Conservation (phyloP, 2,329 filamentous ascomycete genomes). For the Xylogone sp. region DNA sequence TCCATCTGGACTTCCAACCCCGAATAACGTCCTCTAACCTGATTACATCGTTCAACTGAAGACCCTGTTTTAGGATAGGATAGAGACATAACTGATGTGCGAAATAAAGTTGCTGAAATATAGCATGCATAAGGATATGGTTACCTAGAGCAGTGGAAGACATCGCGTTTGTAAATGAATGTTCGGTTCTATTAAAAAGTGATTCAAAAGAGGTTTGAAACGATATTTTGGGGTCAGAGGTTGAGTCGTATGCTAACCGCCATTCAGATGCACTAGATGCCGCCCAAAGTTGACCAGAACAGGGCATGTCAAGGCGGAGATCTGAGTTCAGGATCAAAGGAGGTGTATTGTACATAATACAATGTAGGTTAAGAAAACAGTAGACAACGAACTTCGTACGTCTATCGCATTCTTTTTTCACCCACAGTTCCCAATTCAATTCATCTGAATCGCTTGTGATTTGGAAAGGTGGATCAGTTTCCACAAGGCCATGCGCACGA, state of each 20-base stretch:
- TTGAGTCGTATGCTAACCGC: slow-evolving; percentile 51
- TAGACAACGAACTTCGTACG: slow-evolving; percentile 58
- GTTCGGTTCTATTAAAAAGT: slow-evolving; percentile 39
- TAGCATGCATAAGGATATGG: slow-evolving; percentile 67
- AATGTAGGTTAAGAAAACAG: slow-evolving; percentile 61
- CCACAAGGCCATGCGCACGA: slow-evolving; percentile 50
- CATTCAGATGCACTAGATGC: slow-evolving; percentile 56
- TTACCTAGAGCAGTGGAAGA: slow-evolving; percentile 55
- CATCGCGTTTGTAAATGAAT: slow-evolving; percentile 40
- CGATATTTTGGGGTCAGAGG: slow-evolving; percentile 40
- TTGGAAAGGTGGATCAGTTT: slow-evolving; percentile 30
- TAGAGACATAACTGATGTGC: slow-evolving; percentile 45
- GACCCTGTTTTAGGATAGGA: not conserved
- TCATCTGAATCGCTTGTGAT: not conserved
- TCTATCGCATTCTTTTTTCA: slow-evolving; percentile 51
- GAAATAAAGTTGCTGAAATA: slow-evolving; percentile 69
- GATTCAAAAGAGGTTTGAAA: slow-evolving; percentile 55
- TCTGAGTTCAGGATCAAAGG: slow-evolving; percentile 54
- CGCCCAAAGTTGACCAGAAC: slow-evolving; percentile 53
- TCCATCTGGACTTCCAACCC: slow-evolving; percentile 56
- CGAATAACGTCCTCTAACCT: slow-evolving; percentile 51
- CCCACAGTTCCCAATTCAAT: slow-evolving; percentile 52
- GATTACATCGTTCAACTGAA: slow-evolving; percentile 47
- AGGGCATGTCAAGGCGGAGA: slow-evolving; percentile 50
- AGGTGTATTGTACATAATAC: slow-evolving; percentile 57